These are phyloP conservation scores for Blastobotrys apis DNA, from an alignment of 1,139 yeast genomes.

Conservation along the genomic window DNA sequence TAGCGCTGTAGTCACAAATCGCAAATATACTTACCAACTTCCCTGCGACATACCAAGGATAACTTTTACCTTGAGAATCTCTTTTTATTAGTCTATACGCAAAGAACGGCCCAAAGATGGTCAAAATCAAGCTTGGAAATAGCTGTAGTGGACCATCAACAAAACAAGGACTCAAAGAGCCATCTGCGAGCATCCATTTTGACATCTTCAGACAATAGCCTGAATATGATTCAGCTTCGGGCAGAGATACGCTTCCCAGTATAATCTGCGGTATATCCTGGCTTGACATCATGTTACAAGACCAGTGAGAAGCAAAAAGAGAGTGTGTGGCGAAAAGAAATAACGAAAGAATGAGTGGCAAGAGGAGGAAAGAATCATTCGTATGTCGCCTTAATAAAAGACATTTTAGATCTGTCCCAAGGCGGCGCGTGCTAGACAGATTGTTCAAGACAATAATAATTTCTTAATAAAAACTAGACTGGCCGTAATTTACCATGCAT, in stretches of 20 bases:
- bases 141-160: slow-evolving; percentile 61
- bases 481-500: no score
- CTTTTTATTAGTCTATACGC: slow-evolving; percentile 24
- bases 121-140: slow-evolving; percentile 46
- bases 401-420: no score
- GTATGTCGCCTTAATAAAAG: no score
- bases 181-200: slow-evolving; percentile 39
- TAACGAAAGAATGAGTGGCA: neutral
- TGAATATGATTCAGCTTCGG: neutral
- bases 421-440: no score
- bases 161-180: slow-evolving; percentile 77
- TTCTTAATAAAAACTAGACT: no score
- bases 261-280: slow-evolving; percentile 1
- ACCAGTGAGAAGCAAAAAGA: neutral
- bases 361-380: neutral
- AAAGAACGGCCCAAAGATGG: slow-evolving; percentile 49
- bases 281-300: slow-evolving; percentile 1
- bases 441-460: no score
- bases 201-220: slow-evolving; percentile 3
- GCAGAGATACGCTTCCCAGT: neutral
- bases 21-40: slow-evolving; percentile 36
- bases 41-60: slow-evolving; percentile 39
- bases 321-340: neutral
- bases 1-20: neutral
- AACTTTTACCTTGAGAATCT: neutral